These are phyloP conservation scores for Ascochyta koolunga DNA, from an alignment of 2,329 filamentous ascomycete genomes.

Conservation along the genomic window DNA sequence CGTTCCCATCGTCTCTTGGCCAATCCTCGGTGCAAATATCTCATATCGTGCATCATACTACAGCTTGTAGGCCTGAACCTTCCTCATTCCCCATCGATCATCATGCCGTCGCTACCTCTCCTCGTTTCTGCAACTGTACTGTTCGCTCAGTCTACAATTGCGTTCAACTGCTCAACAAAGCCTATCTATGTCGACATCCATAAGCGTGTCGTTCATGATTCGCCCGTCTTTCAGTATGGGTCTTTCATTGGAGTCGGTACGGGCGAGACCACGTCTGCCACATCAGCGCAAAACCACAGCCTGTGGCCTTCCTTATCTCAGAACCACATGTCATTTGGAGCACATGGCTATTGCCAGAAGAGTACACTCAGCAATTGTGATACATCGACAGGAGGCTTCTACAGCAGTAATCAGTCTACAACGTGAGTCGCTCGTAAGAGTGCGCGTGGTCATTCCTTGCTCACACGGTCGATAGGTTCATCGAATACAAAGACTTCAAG, in stretches of 20 bases:
- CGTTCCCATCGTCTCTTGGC: conserved; percentile 22
- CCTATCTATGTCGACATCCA: conserved; percentile 55
- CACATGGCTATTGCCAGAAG: conserved; percentile 46
- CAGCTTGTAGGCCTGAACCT: conserved; percentile 40
- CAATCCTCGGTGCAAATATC: conserved; percentile 6
- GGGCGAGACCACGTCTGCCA: conserved; percentile 18
- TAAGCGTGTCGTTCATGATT: conserved; percentile 50
- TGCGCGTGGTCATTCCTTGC: neutral
- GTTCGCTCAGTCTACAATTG: conserved; percentile 45
- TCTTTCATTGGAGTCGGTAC: conserved; percentile 53
- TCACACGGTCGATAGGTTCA: conserved; percentile 31
- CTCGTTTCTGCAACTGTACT: conserved; percentile 41
- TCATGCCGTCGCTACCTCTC: conserved; percentile 38
- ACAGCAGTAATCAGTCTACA: conserved; percentile 36
- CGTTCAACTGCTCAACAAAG: conserved; percentile 47
- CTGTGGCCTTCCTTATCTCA: conserved; percentile 51
- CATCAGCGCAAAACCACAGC: conserved; percentile 53
- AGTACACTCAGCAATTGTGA: conserved; percentile 42
- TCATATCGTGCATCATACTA: conserved; percentile 3
- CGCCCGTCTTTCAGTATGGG: conserved; percentile 51
- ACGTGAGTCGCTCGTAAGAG: conserved; percentile 30
- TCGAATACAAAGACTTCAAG: conserved; percentile 28
- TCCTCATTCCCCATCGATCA: conserved; percentile 22
- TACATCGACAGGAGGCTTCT: conserved; percentile 44
- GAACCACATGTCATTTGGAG: conserved; percentile 51